Conservation (phyloP, 148 eudicot species). For the Vaccinium darrowii region DNA sequence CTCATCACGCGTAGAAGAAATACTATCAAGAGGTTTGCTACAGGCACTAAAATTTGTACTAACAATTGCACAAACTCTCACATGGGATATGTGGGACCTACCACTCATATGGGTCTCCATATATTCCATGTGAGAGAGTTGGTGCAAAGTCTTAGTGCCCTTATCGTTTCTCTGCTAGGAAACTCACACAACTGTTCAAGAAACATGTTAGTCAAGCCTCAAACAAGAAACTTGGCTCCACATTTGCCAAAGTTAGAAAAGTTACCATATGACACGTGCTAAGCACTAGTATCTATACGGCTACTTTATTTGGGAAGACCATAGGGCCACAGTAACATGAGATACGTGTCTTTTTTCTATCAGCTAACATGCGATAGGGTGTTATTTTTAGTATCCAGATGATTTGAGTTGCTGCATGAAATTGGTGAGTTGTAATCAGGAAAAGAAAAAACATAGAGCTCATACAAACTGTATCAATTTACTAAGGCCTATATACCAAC, state of each 20-base stretch:
- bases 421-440: too few species aligned
- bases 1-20: not conserved
- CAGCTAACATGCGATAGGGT: not conserved
- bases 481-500: not conserved
- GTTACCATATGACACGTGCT: not conserved
- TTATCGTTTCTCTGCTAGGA: not conserved
- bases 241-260: not conserved
- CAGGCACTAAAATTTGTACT: too few species aligned
- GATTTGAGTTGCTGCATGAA: not conserved
- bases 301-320: constrained; percentile 12
- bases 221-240: not conserved
- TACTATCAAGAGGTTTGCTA: too few species aligned
- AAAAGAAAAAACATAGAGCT: too few species aligned
- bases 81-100: too few species aligned
- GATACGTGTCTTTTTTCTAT: not conserved
- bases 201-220: constrained; percentile 15
- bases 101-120: too few species aligned
- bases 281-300: constrained; percentile 47
- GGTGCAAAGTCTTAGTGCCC: too few species aligned
- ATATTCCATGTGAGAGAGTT: too few species aligned
- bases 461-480: not conserved
- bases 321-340: not conserved
- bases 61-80: too few species aligned
- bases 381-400: not conserved
- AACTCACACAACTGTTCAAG: not conserved